Evolutionary conservation across 2,329 filamentous ascomycete genomes (phyloP), one percentile per base, ranked within the genome.

Genomic region (Arthrinium phaeospermum): DNA sequence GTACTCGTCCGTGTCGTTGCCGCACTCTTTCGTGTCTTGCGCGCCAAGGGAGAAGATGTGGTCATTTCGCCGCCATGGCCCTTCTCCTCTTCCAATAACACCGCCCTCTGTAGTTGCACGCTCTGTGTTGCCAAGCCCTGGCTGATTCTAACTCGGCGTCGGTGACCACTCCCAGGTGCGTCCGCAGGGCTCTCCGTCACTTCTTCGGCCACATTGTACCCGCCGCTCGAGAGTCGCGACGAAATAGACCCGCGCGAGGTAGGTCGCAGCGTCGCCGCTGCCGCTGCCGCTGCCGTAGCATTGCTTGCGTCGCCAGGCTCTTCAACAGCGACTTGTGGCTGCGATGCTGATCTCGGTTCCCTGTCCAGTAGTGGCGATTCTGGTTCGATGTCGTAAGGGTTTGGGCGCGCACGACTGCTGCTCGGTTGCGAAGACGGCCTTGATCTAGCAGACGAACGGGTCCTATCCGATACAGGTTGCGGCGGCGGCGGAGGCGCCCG

Each of bases 101-200:
- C 71, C 0, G 83, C 79, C 70, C 82, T 80, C 64, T 86, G 84
- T 22, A 89, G 77, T n/a, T 83, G 82, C 0, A 81, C 79, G 30
- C 83, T 86, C 3, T 83, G 85, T 1, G 80, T 82, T 10, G 84
- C 73, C 1, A 80, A 80, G 0, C 69, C 73, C 53, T 80, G 81
- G 46, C 79, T 80, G 10, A 81, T 76, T 19, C 78, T 80, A 19
- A 87, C 77, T 4, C 78, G 82, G 37, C 85, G 83, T 68, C 88
- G 81, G 12, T 83, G 84, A 1, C 88, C 89, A 74, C 88, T 90
- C 2, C 89, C 89, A 0, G 89, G 89, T 19, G 88, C 88, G 74
- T 87, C 79, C 12, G 76, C 80, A 0, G 90, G 89, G 71, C 88
- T 90, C 76, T 91, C 88, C 47, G 80, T 82, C 19, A 89, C 83